A percentile compares a stretch with the other conserved stretches of the same genome.
Evolutionary conservation across 345 rosid species (phyloP).

Genomic region (Ricinus communis): DNA sequence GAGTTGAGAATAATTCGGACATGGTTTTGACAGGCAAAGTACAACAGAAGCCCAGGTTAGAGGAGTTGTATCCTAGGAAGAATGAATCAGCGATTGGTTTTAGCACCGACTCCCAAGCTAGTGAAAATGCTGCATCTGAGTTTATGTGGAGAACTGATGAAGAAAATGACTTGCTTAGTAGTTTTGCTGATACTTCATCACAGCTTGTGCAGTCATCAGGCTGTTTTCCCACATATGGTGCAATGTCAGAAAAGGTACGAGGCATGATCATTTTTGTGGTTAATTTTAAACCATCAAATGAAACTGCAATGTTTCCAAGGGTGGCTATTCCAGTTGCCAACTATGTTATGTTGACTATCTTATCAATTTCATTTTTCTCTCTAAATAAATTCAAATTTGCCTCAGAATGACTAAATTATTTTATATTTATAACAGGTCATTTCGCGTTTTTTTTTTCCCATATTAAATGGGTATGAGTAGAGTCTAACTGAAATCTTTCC

Average conservation of each 20-base stretch:
- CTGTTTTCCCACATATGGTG: slow-evolving; percentile 34
- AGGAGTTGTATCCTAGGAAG: slow-evolving; percentile 27
- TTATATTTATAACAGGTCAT: background rate
- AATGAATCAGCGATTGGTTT: slow-evolving; percentile 28
- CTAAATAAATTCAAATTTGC: background rate
- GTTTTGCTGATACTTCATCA: slow-evolving; percentile 36
- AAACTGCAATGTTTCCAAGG: background rate
- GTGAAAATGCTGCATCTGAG: slow-evolving; percentile 31
- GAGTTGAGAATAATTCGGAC: slow-evolving; percentile 24
- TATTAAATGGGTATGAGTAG: too few species aligned
- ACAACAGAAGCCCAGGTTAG: slow-evolving; percentile 20
- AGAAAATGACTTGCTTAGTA: slow-evolving; percentile 28
- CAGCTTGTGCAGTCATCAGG: slow-evolving; percentile 32
- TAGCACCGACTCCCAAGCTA: slow-evolving; percentile 20
- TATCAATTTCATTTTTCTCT: background rate
- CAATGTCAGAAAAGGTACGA: slow-evolving; percentile 44
- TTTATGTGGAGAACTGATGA: slow-evolving; percentile 43
- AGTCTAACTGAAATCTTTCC: background rate
- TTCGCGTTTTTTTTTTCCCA: background rate
- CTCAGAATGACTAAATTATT: too few species aligned
- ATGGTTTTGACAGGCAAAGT: slow-evolving; percentile 20
- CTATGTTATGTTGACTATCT: background rate
- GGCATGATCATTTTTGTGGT: slow-evolving; percentile 1
- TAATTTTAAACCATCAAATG: background rate
- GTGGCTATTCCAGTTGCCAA: background rate